Evolutionary conservation across 176 grass and related monocot genomes (phyloP).

Genomic region (Saccharum officinarum): DNA sequence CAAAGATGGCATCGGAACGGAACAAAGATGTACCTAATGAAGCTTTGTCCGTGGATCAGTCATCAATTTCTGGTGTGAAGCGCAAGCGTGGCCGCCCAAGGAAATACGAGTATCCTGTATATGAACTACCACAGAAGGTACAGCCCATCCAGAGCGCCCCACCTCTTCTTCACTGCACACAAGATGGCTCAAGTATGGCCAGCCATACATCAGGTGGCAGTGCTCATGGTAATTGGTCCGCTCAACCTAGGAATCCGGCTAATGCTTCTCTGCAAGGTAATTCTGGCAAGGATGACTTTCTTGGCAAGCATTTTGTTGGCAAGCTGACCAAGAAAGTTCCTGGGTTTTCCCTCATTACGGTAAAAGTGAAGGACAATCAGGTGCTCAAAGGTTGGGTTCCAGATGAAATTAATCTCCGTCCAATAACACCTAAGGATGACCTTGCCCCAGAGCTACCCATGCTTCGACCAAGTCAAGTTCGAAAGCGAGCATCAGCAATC

Average conservation of each 20-base stretch:
- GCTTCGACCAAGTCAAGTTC: slow-evolving; percentile 37
- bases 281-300: slow-evolving; percentile 35
- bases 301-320: slow-evolving; percentile 52
- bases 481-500: slow-evolving; percentile 41
- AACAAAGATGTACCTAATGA: slow-evolving; percentile 30
- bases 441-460: slow-evolving; percentile 48
- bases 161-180: slow-evolving; percentile 36
- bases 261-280: slow-evolving; percentile 17
- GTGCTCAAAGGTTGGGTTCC: slow-evolving; percentile 61
- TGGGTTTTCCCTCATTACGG: slow-evolving; percentile 54
- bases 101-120: slow-evolving; percentile 28
- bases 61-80: slow-evolving; percentile 33
- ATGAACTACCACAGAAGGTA: slow-evolving; percentile 37
- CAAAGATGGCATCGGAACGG: slow-evolving; percentile 43
- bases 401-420: slow-evolving; percentile 40
- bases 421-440: slow-evolving; percentile 42
- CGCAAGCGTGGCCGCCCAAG: slow-evolving; percentile 60
- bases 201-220: slow-evolving; percentile 21
- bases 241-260: slow-evolving; percentile 18
- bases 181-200: slow-evolving; percentile 23
- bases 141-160: slow-evolving; percentile 43
- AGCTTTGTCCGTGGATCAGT: slow-evolving; percentile 15
- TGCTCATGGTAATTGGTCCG: background rate
- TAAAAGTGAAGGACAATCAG: slow-evolving; percentile 53
- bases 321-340: slow-evolving; percentile 41